phyloP scores from a whole-genome alignment of 2,329 filamentous ascomycete species.

The Pseudocercospora crystallina region DNA sequence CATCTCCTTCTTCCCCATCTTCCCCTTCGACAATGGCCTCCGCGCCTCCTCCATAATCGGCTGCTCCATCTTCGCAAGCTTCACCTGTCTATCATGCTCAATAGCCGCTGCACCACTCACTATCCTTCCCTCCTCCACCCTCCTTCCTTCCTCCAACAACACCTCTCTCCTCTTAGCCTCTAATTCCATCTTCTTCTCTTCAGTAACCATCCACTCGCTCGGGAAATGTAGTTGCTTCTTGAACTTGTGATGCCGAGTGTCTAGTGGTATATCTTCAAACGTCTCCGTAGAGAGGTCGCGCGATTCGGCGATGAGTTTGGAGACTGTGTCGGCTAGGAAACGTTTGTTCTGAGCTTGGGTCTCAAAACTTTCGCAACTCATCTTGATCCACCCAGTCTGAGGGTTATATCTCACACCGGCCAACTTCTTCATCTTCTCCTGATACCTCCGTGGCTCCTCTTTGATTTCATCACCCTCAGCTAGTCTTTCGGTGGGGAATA shows the following conservation, averaged over 20 bases:
- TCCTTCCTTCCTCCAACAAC: slow-evolving; percentile 56
- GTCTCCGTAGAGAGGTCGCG: slow-evolving; percentile 70
- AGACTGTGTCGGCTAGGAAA: slow-evolving; percentile 79
- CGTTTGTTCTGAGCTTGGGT: slow-evolving; percentile 95
- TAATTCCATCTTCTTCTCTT: slow-evolving; percentile 65
- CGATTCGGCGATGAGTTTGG: slow-evolving; percentile 71
- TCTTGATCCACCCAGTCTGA: slow-evolving; percentile 74
- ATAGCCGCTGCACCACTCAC: slow-evolving; percentile 31
- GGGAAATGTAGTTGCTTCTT: slow-evolving; percentile 73
- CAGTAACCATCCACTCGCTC: slow-evolving; percentile 76
- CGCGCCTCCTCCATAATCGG: slow-evolving; percentile 35
- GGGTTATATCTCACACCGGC: slow-evolving; percentile 86
- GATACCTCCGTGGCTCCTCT: slow-evolving; percentile 54
- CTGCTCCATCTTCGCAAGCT: slow-evolving; percentile 27
- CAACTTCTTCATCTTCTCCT: slow-evolving; percentile 82
- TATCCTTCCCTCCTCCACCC: slow-evolving; percentile 50
- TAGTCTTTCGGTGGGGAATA: slow-evolving; percentile 39
- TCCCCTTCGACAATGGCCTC: slow-evolving; percentile 29
- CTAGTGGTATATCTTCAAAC: slow-evolving; percentile 86
- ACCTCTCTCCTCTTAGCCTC: slow-evolving; percentile 58
- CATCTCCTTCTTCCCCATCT: slow-evolving; percentile 33
- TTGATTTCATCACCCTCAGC: slow-evolving; percentile 63
- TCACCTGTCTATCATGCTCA: slow-evolving; percentile 28
- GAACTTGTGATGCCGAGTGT: slow-evolving; percentile 78
- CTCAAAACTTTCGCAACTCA: slow-evolving; percentile 81